phyloP scores from a whole-genome alignment of 768 basidiomycete species.

The Polyporus arcularius region DNA sequence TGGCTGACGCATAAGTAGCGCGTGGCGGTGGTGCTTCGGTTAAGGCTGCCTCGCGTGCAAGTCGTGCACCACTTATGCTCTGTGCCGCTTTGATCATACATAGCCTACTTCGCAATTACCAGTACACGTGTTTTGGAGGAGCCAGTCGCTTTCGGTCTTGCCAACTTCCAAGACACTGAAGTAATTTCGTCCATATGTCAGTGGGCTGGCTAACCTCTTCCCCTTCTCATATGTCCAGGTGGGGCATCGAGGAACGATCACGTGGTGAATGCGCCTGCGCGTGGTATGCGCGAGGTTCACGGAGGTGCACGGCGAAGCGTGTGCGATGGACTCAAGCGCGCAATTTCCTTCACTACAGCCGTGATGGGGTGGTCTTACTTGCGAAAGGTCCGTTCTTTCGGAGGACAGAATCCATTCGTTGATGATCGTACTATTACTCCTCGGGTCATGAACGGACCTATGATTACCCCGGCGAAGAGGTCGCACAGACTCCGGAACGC shows the following conservation, averaged over 20 bases:
- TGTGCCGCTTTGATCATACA: not conserved
- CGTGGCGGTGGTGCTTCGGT: not conserved
- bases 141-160: not conserved
- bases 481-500: too few relatives aligned
- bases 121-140: not conserved
- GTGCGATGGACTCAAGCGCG: conserved; percentile 1
- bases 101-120: not conserved
- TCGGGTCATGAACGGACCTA: too few relatives aligned
- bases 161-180: too few relatives aligned
- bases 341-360: not conserved
- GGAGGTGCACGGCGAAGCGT: conserved; percentile 3
- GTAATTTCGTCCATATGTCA: too few relatives aligned
- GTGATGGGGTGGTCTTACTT: not conserved
- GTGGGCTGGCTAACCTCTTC: not conserved
- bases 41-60: conserved; percentile 14
- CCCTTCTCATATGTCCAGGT: not conserved
- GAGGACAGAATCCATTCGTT: not conserved
- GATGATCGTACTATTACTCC: not conserved
- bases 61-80: conserved; percentile 4
- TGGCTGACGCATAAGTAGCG: not conserved
- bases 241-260: conserved; percentile 11
- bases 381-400: not conserved
- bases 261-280: conserved; percentile 4
- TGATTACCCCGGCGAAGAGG: too few relatives aligned
- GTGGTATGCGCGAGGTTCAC: conserved; percentile 11